A percentile compares a stretch with the other conserved stretches of the same genome.
Evolutionary conservation across 1,139 yeast species (phyloP).

Genomic region (Candida neerlandica): DNA sequence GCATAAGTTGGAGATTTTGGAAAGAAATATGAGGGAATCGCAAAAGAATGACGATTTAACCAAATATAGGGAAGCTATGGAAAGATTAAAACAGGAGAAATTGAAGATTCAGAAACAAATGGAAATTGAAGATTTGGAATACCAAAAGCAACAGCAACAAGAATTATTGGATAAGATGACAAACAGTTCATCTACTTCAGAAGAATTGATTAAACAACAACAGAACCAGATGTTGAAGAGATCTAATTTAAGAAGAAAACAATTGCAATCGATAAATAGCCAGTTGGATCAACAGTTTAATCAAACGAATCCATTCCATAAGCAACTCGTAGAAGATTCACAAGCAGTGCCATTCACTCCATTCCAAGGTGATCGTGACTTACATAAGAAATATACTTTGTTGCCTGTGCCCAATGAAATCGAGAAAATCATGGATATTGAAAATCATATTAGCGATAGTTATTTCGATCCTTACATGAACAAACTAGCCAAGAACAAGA

Average conservation of each 20-base stretch:
- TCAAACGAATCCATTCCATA: constrained; percentile 26
- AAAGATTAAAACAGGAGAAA: constrained; percentile 60
- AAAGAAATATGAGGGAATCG: constrained; percentile 62
- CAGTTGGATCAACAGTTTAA: constrained; percentile 47
- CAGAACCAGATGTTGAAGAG: constrained; percentile 54
- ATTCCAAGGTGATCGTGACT: constrained; percentile 84
- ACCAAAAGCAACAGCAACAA: constrained; percentile 59
- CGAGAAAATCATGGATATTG: constrained; percentile 45
- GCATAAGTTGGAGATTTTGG: constrained; percentile 74
- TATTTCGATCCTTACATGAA: constrained; percentile 51
- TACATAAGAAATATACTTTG: constrained; percentile 38
- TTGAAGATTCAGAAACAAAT: constrained; percentile 66
- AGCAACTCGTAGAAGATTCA: constrained; percentile 18
- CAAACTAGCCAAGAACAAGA: constrained; percentile 62
- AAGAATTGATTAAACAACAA: constrained; percentile 51
- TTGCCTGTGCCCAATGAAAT: constrained; percentile 28
- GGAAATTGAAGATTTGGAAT: constrained; percentile 65
- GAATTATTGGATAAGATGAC: constrained; percentile 75
- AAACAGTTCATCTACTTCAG: constrained; percentile 51
- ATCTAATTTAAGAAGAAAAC: constrained; percentile 65
- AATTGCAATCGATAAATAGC: constrained; percentile 63
- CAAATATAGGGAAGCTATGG: constrained; percentile 59
- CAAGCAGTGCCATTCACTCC: constrained; percentile 82
- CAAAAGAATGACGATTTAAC: constrained; percentile 68
- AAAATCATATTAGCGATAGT: constrained; percentile 56